Evolutionary conservation across 176 grass and related monocot genomes (phyloP), one percentile per base, ranked within the genome.

Genomic region (Musa acuminata): DNA sequence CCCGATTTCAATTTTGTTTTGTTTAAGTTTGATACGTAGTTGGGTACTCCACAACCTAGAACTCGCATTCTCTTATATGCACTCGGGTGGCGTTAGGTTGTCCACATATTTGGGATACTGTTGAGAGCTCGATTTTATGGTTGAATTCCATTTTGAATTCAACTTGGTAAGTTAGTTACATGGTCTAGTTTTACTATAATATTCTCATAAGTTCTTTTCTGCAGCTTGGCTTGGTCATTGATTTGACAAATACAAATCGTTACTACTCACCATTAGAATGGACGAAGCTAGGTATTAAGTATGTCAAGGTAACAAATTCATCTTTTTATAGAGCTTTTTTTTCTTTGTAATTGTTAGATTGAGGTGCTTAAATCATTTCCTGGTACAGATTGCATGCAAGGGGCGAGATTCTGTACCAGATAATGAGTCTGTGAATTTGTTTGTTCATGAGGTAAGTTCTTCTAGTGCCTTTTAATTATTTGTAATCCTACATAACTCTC

Each of bases 341-440:
- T 11, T 59, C 7, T 25, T 62, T 24, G 0, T 10, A 51, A 14
- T 27, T 16, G 35, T 9, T 72, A 51, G 43, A 8, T 25, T 1
- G 22, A 27, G 16, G 0, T 55, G 35, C 24, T 55, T 55, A 29
- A 29, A 17, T 12, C 12, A 23, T 62, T 52, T 52, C 26, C 16
- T 71, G 48, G 73, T 89, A 68, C 78, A 99, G 96, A 99, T 99
- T 78, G 63, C 88, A 51, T 99, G 96, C 78, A 94, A 78, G 82
- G 96, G 96, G 84, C 88, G 96, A 78, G 91, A 94, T 78, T 79
- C 88, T 78, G 96, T 99, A 55, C 96, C 96, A 74, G 96, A 99
- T 71, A 94, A 95, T 77, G 84, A 84, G 76, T 99, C 96, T 54
- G 86, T 99, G 51, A 99, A 95, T 69, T 22, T 13, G 60, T 99